Conservation (phyloP, 2,329 filamentous ascomycete genomes). For the Ophiostoma australiae region DNA sequence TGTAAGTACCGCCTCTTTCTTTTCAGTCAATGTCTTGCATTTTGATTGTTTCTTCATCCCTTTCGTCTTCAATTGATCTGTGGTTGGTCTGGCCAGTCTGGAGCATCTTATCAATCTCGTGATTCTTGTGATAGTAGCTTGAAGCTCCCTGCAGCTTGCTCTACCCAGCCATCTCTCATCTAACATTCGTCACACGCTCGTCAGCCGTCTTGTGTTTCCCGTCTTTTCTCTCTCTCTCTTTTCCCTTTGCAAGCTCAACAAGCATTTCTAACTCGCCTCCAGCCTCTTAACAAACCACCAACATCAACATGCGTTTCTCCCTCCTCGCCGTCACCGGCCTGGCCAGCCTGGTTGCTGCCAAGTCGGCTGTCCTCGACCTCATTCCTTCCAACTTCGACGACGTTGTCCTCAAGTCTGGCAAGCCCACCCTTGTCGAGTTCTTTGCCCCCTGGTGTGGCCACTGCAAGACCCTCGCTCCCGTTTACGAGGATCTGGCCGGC, state of each 20-base stretch:
- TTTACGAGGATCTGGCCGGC: conserved; percentile 84
- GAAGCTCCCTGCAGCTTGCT: background rate
- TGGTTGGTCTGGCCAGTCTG: background rate
- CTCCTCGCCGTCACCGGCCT: conserved; percentile 55
- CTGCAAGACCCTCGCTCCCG: conserved; percentile 94
- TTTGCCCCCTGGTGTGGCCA: conserved; percentile 98
- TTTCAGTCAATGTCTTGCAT: background rate
- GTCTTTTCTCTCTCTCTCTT: background rate
- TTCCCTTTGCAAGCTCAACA: background rate
- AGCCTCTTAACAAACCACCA: background rate
- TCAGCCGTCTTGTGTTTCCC: background rate
- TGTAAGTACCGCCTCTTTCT: background rate
- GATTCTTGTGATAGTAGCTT: background rate
- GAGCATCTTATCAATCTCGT: conserved; percentile 6
- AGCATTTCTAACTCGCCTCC: background rate
- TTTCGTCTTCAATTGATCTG: background rate
- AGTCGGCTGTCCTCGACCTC: conserved; percentile 84
- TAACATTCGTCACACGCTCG: background rate
- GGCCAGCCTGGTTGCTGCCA: conserved; percentile 53
- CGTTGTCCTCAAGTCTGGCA: conserved; percentile 82
- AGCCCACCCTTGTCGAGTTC: conserved; percentile 95
- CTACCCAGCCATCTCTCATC: background rate
- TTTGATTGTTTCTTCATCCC: background rate
- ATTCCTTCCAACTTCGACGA: conserved; percentile 87
- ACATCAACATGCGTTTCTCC: conserved; percentile 53